Evolutionary conservation across 495 filamentous ascomycete genomes (phyloP).

Genomic region (Parmelia sp.): DNA sequence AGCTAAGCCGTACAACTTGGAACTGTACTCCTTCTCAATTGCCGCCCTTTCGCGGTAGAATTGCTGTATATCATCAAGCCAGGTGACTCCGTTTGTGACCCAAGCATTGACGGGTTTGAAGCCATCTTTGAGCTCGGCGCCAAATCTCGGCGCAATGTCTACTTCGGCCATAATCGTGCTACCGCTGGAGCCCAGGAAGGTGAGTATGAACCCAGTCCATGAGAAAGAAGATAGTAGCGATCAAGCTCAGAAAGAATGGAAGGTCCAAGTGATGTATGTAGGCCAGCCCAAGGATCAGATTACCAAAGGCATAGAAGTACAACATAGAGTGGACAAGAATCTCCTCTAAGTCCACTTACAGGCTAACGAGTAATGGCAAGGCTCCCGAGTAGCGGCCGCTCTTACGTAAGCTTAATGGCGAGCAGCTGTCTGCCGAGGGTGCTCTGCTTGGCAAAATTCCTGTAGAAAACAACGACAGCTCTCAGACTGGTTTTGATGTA

Average conservation of each 20-base stretch:
- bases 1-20: conserved; percentile 76
- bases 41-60: conserved; percentile 92
- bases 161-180: conserved; percentile 58
- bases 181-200: conserved; percentile 4
- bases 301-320: not conserved
- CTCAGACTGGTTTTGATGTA: not conserved
- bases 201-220: not conserved
- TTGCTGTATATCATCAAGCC: conserved; percentile 93
- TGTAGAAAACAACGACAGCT: not conserved
- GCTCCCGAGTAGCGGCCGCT: not conserved
- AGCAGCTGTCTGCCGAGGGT: conserved; percentile 5
- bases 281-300: not conserved
- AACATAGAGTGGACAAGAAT: no score
- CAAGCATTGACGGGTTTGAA: conserved; percentile 92
- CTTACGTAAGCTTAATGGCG: not conserved
- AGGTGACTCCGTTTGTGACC: conserved; percentile 80
- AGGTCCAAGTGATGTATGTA: not conserved
- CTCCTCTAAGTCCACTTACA: no score
- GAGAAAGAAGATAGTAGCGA: not conserved
- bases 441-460: not conserved
- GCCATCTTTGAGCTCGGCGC: conserved; percentile 89
- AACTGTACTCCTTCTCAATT: conserved; percentile 94
- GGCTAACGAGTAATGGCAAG: not conserved
- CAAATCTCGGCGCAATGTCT: conserved; percentile 72
- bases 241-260: not conserved